Base-by-base conservation (phyloP, 164 flowering plant genomes). In the Echeveria elegans region DNA sequence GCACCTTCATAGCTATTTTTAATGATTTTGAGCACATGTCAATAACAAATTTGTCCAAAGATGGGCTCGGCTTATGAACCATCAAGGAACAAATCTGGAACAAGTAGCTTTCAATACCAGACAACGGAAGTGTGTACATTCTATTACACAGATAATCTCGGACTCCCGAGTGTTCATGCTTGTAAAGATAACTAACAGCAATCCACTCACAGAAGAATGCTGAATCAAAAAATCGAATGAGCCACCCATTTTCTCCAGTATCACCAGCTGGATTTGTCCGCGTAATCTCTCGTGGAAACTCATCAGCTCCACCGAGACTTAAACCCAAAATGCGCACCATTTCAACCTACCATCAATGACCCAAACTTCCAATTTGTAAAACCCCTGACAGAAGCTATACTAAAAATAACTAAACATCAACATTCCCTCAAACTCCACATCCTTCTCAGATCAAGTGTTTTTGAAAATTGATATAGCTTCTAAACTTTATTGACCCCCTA, bases 141-240 rank as follows among this genome's bases (percentile, higher is more conserved):
- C 99, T 71, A 72, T 95, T 92, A 71, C 99, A 95, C 41, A 95
- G 81, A 74, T 95, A 95, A 64, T 95, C 99, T 0, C 99, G 75
- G 0, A 95, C 97, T 1, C 99, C 99, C 0, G 94, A 66, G 41
- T 95, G 99, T 15, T 91, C 92, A 75, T 95, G 97, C 79, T 95
- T 95, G 77, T 95, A 95, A 2, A 95, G 77, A 67, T 95, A 95
- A 76, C 99, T 91, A 63, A 95, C 99, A 11, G 99, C 99, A 63
- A 95, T 95, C 97, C 99, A 95, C 85, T 95, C 99, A 66, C 99
- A 95, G 80, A 95, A 92, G 63, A 95, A 95, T 0, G 96, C 87
- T 1, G 99, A 95, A 70, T 95, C 96, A 32, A 95, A 95, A 73
- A 95, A 95, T 23, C 99, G 78, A 45, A 95, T 89, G 28, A 95